A percentile compares a stretch with the other conserved stretches of the same genome.
phyloP scores from a whole-genome alignment of 345 rosid genomes.

The Eucalyptus polyanthemos region DNA sequence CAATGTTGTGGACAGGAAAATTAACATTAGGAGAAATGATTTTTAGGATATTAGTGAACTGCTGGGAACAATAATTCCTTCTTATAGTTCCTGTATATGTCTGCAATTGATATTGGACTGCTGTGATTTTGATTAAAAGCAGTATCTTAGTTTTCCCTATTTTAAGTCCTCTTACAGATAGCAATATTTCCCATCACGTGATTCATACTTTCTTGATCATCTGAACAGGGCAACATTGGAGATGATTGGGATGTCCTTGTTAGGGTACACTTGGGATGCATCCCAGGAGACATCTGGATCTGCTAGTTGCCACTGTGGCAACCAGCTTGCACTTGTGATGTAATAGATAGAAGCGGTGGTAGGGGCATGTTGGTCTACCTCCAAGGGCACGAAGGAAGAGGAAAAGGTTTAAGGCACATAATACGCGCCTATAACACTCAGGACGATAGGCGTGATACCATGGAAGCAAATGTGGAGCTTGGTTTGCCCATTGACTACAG shows the following conservation, averaged over 20 bases:
- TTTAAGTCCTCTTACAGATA: not conserved
- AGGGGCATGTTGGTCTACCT: slow-evolving; percentile 72
- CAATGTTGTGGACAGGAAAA: too few relatives aligned
- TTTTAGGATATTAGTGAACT: too few relatives aligned
- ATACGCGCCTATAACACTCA: slow-evolving; percentile 79
- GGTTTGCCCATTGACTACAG: slow-evolving; percentile 86
- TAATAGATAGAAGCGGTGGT: slow-evolving; percentile 69
- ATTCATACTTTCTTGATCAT: not conserved
- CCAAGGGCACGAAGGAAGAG: slow-evolving; percentile 89
- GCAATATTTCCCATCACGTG: not conserved
- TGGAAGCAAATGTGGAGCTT: slow-evolving; percentile 80
- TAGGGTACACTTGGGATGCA: slow-evolving; percentile 75
- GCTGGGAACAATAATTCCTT: too few relatives aligned
- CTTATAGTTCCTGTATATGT: not conserved
- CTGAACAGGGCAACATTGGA: slow-evolving; percentile 63
- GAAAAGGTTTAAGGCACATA: slow-evolving; percentile 87
- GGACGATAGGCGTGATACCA: slow-evolving; percentile 73
- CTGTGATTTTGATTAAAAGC: not conserved
- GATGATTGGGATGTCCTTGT: slow-evolving; percentile 76
- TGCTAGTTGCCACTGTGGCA: slow-evolving; percentile 59
- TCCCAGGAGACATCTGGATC: slow-evolving; percentile 87
- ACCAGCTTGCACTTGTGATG: slow-evolving; percentile 79
- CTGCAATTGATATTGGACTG: not conserved
- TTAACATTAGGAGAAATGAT: too few relatives aligned
- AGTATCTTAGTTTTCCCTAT: too few relatives aligned